These are phyloP conservation scores for Puccinia coronata DNA, from an alignment of 1,284 basidiomycete species.

Conservation along the genomic window DNA sequence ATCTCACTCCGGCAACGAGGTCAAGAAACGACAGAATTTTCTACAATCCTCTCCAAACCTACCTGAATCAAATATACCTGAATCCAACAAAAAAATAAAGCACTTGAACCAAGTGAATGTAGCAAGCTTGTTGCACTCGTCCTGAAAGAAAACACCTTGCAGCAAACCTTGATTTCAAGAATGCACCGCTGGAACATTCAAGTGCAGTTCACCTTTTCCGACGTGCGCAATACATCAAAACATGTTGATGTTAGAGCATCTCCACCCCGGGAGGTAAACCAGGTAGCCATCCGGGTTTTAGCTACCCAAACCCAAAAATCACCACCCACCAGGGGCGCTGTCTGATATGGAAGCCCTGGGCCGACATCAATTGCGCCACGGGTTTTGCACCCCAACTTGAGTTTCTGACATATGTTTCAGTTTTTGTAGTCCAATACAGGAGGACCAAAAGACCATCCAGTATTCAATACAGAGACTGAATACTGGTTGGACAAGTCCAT, in stretches of 20 bases:
- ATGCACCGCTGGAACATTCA: conserved; percentile 30
- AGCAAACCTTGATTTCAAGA: conserved; percentile 9
- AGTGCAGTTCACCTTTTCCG: neutral
- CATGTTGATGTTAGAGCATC: conserved; percentile 11
- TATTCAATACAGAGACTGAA: too few species aligned
- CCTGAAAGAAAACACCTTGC: neutral
- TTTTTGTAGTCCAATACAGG: too few species aligned
- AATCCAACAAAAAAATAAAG: neutral
- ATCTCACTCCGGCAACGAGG: neutral
- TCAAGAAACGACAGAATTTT: neutral
- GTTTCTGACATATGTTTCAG: too few species aligned
- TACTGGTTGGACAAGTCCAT: too few species aligned
- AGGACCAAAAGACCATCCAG: too few species aligned
- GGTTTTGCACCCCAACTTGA: too few species aligned
- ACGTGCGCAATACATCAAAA: neutral
- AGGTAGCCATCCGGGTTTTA: too few species aligned
- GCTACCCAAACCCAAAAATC: too few species aligned
- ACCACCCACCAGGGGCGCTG: too few species aligned
- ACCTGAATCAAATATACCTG: neutral
- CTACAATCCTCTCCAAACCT: neutral
- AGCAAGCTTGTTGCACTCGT: conserved; percentile 20
- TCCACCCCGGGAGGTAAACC: too few species aligned
- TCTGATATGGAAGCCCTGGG: too few species aligned
- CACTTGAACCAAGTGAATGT: conserved; percentile 7
- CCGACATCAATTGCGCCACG: too few species aligned